Conservation (phyloP, 176 grass and related monocot species). For the Oryza glaberrima region DNA sequence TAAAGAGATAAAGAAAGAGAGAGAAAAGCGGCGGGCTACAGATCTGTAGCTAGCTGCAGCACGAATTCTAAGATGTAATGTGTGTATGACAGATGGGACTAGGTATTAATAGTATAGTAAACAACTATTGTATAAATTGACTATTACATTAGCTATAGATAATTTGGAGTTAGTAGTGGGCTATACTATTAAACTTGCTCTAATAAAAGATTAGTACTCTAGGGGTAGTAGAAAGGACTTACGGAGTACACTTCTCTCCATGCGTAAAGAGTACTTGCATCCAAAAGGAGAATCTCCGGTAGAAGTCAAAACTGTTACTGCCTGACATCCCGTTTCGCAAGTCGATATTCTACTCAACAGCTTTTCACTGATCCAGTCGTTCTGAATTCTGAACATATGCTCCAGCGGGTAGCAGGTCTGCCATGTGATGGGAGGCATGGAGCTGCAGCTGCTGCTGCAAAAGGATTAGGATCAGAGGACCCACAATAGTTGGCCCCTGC, state of each 20-base stretch:
- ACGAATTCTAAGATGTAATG: too few species aligned
- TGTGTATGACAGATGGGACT: too few species aligned
- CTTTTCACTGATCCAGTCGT: constrained; percentile 43
- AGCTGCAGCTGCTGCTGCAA: constrained; percentile 25
- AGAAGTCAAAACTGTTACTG: constrained; percentile 48
- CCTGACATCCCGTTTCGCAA: constrained; percentile 40
- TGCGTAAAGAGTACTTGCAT: not conserved
- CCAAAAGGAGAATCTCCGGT: not conserved
- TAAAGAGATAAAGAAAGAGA: too few species aligned
- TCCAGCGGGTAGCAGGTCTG: constrained; percentile 39
- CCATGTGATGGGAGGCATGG: constrained; percentile 42
- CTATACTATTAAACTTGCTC: too few species aligned
- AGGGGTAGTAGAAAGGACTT: not conserved
- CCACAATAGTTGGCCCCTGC: constrained; percentile 40
- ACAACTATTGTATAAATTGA: too few species aligned
- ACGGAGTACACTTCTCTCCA: not conserved
- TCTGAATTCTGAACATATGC: constrained; percentile 41
- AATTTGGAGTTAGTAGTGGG: too few species aligned
- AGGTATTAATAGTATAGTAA: too few species aligned
- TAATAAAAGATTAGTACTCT: not conserved
- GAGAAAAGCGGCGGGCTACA: too few species aligned
- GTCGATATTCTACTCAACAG: constrained; percentile 39
- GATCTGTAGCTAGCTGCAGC: too few species aligned
- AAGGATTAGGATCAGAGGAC: constrained; percentile 37
- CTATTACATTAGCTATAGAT: too few species aligned